Percentiles rank a stretch among this genome's conserved stretches.
Conservation (phyloP, 1,284 basidiomycete species). For the Rugosomyces carneus region DNA sequence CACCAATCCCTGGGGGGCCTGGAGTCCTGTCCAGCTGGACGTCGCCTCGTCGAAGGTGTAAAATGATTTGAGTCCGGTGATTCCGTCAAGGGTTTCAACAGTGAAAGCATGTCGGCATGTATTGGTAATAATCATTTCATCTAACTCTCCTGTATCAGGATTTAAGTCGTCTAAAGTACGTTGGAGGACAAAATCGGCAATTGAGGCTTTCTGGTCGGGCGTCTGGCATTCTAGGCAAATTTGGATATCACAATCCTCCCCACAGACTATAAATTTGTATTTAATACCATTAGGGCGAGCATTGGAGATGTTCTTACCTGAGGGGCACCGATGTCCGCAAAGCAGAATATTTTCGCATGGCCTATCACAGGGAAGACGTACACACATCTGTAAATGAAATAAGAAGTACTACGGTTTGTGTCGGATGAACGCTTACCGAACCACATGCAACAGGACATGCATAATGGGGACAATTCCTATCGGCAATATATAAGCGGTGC, state of each 20-base stretch:
- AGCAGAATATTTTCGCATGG: slow-evolving; percentile 41
- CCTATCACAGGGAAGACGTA: slow-evolving; percentile 59
- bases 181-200: slow-evolving; percentile 58
- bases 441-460: slow-evolving; percentile 64
- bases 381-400: slow-evolving; percentile 45
- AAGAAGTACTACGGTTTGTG: neutral
- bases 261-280: slow-evolving; percentile 44
- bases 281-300: neutral
- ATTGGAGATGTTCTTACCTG: slow-evolving; percentile 34
- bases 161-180: slow-evolving; percentile 46
- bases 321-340: slow-evolving; percentile 67
- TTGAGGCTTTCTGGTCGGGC: slow-evolving; percentile 29
- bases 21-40: slow-evolving; percentile 38
- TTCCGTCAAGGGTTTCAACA: slow-evolving; percentile 64
- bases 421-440: slow-evolving; percentile 39
- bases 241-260: slow-evolving; percentile 58
- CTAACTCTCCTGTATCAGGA: slow-evolving; percentile 32
- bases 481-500: neutral
- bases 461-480: slow-evolving; percentile 48
- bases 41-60: slow-evolving; percentile 33
- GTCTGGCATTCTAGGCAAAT: slow-evolving; percentile 48
- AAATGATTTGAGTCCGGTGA: slow-evolving; percentile 45
- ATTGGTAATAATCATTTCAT: slow-evolving; percentile 57
- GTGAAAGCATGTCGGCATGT: slow-evolving; percentile 65
- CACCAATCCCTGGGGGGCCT: slow-evolving; percentile 27